Conservation (phyloP, 2,329 filamentous ascomycete species). For the Fusarium cicatricum region DNA sequence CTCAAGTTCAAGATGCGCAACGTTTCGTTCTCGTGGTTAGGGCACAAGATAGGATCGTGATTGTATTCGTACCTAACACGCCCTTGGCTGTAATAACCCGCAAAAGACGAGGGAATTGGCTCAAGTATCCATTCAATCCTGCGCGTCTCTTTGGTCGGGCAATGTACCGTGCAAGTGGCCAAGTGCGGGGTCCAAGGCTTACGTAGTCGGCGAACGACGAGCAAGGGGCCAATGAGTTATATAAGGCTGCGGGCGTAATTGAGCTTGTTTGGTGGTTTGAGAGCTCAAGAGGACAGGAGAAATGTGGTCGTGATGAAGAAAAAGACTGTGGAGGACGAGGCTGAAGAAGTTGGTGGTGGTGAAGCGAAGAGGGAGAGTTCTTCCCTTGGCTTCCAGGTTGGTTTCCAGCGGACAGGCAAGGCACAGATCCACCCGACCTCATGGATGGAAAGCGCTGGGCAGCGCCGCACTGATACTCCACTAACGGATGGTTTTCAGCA, state of each 20-base stretch:
- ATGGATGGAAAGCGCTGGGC: conserved; percentile 12
- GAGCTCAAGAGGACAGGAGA: neutral
- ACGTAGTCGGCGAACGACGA: conserved; percentile 10
- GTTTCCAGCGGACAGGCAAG: conserved; percentile 2
- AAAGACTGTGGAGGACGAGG: conserved; percentile 6
- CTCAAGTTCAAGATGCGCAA: neutral
- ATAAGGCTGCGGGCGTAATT: conserved; percentile 12
- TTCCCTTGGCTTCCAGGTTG: conserved; percentile 2
- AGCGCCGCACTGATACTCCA: neutral
- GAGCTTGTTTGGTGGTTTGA: neutral
- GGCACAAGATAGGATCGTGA: neutral
- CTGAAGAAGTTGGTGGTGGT: conserved; percentile 28
- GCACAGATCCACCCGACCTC: no score
- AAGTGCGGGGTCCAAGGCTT: conserved; percentile 35
- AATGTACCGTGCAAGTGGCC: conserved; percentile 18
- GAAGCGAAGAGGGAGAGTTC: conserved; percentile 10
- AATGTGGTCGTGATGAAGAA: conserved; percentile 5
- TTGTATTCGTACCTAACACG: conserved; percentile 24
- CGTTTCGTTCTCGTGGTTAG: neutral
- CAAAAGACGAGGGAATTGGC: conserved; percentile 22
- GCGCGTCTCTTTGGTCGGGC: conserved; percentile 12
- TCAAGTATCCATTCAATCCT: conserved; percentile 27
- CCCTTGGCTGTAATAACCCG: conserved; percentile 19
- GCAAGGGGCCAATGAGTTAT: conserved; percentile 32
- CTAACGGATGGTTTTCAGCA: neutral